Conservation (phyloP, 1,139 yeast species). For the Debaryomyces udenii region DNA sequence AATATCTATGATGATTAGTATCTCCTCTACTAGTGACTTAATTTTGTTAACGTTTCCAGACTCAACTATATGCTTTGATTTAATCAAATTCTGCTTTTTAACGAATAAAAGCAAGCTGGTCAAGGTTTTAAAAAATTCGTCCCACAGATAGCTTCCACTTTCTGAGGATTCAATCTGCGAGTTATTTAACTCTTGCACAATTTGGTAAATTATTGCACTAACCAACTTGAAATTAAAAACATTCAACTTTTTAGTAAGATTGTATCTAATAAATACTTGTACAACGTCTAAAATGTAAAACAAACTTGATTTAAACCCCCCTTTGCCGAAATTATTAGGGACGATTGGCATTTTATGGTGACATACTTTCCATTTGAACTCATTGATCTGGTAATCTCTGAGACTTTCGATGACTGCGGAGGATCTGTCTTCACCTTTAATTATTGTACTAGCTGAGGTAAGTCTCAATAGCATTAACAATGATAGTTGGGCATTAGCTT, state of each 20-base stretch:
- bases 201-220: constrained; percentile 27
- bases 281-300: constrained; percentile 43
- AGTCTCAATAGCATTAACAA: constrained; percentile 28
- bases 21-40: constrained; percentile 29
- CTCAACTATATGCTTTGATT: constrained; percentile 22
- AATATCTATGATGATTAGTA: constrained; percentile 27
- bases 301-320: constrained; percentile 32
- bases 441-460: constrained; percentile 20
- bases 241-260: constrained; percentile 40
- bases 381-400: constrained; percentile 32
- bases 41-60: constrained; percentile 17
- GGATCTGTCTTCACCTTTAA: constrained; percentile 7
- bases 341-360: constrained; percentile 43
- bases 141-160: constrained; percentile 30
- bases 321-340: constrained; percentile 28
- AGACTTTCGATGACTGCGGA: constrained; percentile 17
- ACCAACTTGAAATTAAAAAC: constrained; percentile 33
- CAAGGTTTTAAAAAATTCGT: constrained; percentile 31
- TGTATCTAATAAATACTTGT: constrained; percentile 41
- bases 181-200: constrained; percentile 15
- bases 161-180: constrained; percentile 11
- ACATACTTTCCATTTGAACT: constrained; percentile 45
- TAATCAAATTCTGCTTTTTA: constrained; percentile 21
- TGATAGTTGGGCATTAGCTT: constrained; percentile 27
- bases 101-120: constrained; percentile 32